Base-by-base conservation (phyloP, 179 eudicot species). In the Monotropa hypopitys region DNA sequence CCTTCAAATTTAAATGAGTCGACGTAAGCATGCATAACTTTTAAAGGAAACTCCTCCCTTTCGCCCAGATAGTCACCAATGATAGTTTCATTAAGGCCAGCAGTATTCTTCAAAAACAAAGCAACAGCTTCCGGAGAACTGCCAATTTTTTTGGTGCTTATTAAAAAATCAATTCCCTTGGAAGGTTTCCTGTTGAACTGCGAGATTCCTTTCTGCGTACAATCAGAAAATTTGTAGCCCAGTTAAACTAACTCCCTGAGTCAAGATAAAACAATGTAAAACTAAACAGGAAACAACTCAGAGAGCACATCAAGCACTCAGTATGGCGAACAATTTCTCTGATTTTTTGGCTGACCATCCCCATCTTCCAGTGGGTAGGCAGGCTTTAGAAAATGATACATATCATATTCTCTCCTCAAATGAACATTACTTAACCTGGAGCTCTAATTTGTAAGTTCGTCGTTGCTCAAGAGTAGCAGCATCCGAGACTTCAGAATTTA, bases 51-150 rank as follows among this genome's bases (percentile, higher is more conserved):
- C 61, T 93, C 99, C 46, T 95, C 98, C 73, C 98, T 88, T 84
- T 95, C 99, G 69, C 99, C 99, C 88, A 95, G 82, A 83, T 91
- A 95, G 80, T 93, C 97, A 72, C 99, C 99, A 67, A 95, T 95
- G 85, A 91, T 83, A 32, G 93, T 85, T 79, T 90, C 95, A 81
- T 91, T 91, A 66, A 95, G 86, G 78, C 97, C 96, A 79, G 89
- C 81, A 49, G 99, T 89, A 72, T 84, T 90, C 87, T 93, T 90
- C 80, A 95, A 84, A 83, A 95, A 93, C 61, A 72, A 75, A 46
- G 92, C 97, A 66, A 95, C 94, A 82, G 85, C 95, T 85, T 95
- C 99, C 0, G 99, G 94, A 79, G 99, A 86, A 49, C 84, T 83
- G 73, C 88, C 92, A 78, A 93, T 84, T 73, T 92, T 93, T 82